Percentiles rank a stretch among this genome's conserved stretches.
These are phyloP conservation scores for Mycena latifolia DNA, from an alignment of 768 basidiomycete species.

Conservation along the genomic window DNA sequence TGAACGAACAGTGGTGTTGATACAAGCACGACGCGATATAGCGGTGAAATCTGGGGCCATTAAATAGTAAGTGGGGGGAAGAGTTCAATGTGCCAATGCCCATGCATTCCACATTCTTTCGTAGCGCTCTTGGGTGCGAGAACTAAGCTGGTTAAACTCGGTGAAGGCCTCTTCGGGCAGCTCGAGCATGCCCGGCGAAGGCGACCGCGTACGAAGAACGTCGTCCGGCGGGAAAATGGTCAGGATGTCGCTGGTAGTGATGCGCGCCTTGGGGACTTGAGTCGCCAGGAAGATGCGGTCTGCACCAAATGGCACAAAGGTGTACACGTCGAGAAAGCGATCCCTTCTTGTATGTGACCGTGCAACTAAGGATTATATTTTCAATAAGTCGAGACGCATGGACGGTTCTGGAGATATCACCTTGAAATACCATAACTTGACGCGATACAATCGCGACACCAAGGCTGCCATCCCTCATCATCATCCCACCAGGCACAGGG, in stretches of 20 bases:
- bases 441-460: constrained; percentile 79
- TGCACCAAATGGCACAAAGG: constrained; percentile 69
- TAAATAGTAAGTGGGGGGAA: not conserved
- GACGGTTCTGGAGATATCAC: constrained; percentile 46
- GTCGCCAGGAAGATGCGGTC: constrained; percentile 75
- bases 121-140: constrained; percentile 64
- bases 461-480: constrained; percentile 68
- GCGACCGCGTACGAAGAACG: constrained; percentile 44
- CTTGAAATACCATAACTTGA: constrained; percentile 77
- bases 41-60: constrained; percentile 23
- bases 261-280: constrained; percentile 71
- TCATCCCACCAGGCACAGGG: constrained; percentile 29
- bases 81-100: constrained; percentile 37
- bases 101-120: constrained; percentile 67
- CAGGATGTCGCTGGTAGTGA: constrained; percentile 69
- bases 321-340: constrained; percentile 74
- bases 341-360: constrained; percentile 68
- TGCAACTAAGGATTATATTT: constrained; percentile 56
- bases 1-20: constrained; percentile 27
- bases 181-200: constrained; percentile 70
- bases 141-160: constrained; percentile 67
- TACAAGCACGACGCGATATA: constrained; percentile 33
- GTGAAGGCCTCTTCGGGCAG: constrained; percentile 70
- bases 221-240: constrained; percentile 64
- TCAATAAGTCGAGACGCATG: not conserved